A percentile compares a stretch with the other conserved stretches of the same genome.
These are phyloP conservation scores for Claviceps fusiformis DNA, from an alignment of 2,329 filamentous ascomycete species.

Conservation along the genomic window DNA sequence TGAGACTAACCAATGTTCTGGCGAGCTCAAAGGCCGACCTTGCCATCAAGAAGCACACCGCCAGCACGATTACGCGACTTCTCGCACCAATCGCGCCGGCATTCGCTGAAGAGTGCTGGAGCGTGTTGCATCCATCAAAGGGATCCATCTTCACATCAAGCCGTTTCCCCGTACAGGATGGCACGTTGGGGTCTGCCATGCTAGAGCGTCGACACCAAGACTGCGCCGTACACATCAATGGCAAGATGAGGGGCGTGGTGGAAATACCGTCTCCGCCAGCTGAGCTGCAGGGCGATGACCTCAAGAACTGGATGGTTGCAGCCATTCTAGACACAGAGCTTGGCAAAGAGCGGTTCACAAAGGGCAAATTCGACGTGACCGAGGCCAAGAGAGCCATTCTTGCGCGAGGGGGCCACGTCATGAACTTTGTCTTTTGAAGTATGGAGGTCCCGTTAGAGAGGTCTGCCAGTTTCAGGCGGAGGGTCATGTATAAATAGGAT, in stretches of 20 bases:
- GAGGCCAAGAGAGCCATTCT: constrained; percentile 52
- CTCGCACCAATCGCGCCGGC: constrained; percentile 70
- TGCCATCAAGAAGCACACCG: constrained; percentile 33
- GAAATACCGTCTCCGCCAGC: constrained; percentile 41
- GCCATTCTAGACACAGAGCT: constrained; percentile 48
- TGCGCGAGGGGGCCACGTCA: constrained; percentile 50
- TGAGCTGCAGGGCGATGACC: constrained; percentile 26
- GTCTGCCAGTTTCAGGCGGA: not conserved
- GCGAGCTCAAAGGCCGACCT: constrained; percentile 29
- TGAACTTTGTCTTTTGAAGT: constrained; percentile 56
- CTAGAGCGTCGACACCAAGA: constrained; percentile 35
- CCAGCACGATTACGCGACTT: constrained; percentile 50
- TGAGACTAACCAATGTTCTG: constrained; percentile 62
- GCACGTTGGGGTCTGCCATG: constrained; percentile 31
- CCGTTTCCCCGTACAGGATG: constrained; percentile 46
- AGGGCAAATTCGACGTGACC: constrained; percentile 30
- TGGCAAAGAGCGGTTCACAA: constrained; percentile 41
- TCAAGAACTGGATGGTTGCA: constrained; percentile 47
- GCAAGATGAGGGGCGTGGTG: constrained; percentile 59
- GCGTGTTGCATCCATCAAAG: constrained; percentile 31
- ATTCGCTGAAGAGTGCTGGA: constrained; percentile 72
- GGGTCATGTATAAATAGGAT: not conserved
- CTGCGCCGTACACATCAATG: constrained; percentile 66
- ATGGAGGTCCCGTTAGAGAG: not conserved
- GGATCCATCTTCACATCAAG: constrained; percentile 31